Evolutionary conservation across 192 early-diverging fungal species (phyloP), one percentile per base, ranked within the genome.

Genomic region (Coemansia aciculifera): DNA sequence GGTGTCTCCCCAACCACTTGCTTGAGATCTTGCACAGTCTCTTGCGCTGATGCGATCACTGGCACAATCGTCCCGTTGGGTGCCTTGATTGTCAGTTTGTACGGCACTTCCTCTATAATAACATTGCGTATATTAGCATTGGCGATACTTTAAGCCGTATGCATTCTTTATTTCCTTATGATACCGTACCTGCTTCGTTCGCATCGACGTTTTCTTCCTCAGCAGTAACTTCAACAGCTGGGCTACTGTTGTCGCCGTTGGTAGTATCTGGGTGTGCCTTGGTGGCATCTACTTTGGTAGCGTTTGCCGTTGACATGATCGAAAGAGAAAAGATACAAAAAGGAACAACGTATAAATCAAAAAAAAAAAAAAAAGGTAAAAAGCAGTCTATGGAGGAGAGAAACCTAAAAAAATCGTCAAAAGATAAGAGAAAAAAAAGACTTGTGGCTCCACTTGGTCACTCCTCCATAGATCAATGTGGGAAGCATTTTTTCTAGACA

Each of bases 1-100:
- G 92, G 89, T 2, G 89, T 90, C 72, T 99, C 97, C 59, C 90
- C 90, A 52, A 99, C 84, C 19, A 86, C 90, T 65, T 94, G 90
- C 62, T 91, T 91, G 64, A 99, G 86, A 66, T 97, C 95, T 63
- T 91, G 90, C 49, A 99, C 85, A 5, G 91, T 84, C 70, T 93
- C 92, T 51, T 85, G 84, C 57, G 90, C 79, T 31, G 87, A 89
- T 5, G 88, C 90, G 7, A 78, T 37, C 42, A 83, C 56, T 19
- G 76, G 71, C 5, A 83, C 68, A 10, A 39, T 24, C 8, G 69
- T 63, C 12, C 81, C 81, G 38, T 83, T 83, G 15, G 81, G 81
- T 27, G 81, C 73, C 52, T 74, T 76, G 64, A 84, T 72, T 12
- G 63, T 77, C 32, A 77, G 69, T 59, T 57, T 73, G 54, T 69